Evolutionary conservation across 2,329 filamentous ascomycete genomes (phyloP), one percentile per base, ranked within the genome.

Genomic region (Colletotrichum nymphaeae): DNA sequence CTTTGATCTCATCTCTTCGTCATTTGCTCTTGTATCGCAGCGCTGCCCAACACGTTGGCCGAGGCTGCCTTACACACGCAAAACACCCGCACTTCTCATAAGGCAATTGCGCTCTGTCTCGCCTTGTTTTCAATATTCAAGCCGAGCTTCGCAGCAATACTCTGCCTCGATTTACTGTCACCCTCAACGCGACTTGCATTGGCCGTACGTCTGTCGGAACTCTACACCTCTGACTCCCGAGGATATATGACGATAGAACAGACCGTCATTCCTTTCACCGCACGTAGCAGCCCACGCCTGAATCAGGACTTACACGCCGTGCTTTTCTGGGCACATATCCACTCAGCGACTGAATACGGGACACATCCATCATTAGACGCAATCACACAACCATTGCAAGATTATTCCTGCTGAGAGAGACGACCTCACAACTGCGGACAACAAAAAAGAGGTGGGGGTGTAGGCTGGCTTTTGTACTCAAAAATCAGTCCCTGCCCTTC

Each of bases 31-130:
- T 70, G 56, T 65, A 70, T 14, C 64, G 11, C 35, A 62, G 67
- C 67, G 66, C 60, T 60, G 67, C 70, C 67, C 66, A 30, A 22
- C 32, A 60, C 55, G 60, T 70, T 70, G 70, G 70, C 67, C 56
- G 14, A 64, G 60, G 70, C 60, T 73, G 67, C 37, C 49, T 55
- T 73, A 42, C 63, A 58, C 67, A 70, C 60, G 59, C 69, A 59
- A 63, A 24, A 42, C 53, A 57, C 26, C 16, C 42, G 32, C 30
- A 52, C 67, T 65, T 32, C 60, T 37, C 28, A 28, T 30, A 35
- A 24, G 49, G n/a, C 35, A 56, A n/a, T 28, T 53, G 55, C n/a
- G 22, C 55, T 35, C 46, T 57, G 67, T 46, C 57, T 67, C 56
- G 55, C 67, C 30, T 59, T 65, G 53, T 46, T 24, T 56, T 42